Percentiles rank a stretch among this genome's conserved stretches.
phyloP scores from a whole-genome alignment of 73 alveolate species.

The Breviolum minutum region DNA sequence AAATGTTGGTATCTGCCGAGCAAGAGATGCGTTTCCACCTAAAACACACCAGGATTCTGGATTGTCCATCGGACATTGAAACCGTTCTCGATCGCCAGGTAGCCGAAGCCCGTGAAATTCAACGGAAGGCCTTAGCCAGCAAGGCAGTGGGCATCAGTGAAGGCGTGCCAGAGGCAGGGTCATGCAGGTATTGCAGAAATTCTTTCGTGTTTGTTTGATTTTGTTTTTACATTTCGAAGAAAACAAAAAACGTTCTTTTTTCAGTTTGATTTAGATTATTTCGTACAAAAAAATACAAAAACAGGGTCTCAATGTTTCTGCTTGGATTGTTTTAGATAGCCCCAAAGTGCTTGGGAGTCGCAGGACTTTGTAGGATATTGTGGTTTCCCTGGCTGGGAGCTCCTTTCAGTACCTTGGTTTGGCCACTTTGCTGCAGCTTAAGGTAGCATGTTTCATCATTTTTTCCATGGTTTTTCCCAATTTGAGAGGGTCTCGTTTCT shows the following conservation, averaged over 20 bases:
- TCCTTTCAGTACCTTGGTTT: conserved; percentile 42
- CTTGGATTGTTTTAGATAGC: neutral
- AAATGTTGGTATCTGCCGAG: no score
- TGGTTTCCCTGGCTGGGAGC: conserved; percentile 88
- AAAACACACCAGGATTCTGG: no score
- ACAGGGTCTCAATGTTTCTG: neutral
- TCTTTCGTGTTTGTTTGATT: neutral
- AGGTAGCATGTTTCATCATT: neutral
- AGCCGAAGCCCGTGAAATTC: conserved; percentile 59
- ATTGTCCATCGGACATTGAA: no score
- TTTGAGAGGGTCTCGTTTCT: neutral
- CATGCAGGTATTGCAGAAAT: neutral
- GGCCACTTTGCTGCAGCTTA: conserved; percentile 2
- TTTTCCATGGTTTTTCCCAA: neutral
- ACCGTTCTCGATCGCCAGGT: neutral
- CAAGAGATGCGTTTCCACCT: no score
- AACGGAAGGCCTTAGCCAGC: conserved; percentile 65
- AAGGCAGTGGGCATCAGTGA: conserved; percentile 79
- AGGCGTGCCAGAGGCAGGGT: conserved; percentile 38
- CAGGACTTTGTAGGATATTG: conserved; percentile 68
- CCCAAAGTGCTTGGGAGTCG: neutral
- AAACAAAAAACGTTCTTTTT: no score
- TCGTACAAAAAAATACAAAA: no score
- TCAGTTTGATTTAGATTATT: no score
- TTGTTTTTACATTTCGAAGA: neutral